Evolutionary conservation across 371 early-diverging fungal species (phyloP).

Genomic region (Mortierella sp.): DNA sequence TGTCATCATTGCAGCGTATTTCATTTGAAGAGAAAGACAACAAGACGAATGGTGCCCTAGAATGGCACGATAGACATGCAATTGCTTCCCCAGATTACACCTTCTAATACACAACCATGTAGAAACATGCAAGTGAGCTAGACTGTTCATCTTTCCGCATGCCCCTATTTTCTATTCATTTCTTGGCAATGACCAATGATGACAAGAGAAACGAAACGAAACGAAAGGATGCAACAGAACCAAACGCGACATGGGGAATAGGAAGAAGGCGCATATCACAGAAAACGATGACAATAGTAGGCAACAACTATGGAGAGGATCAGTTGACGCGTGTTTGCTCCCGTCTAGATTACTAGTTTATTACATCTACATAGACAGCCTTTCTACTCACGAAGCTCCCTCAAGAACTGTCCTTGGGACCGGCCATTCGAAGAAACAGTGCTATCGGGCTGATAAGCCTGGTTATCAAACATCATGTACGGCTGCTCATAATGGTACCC

Average conservation of each 20-base stretch:
- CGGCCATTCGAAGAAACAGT: not conserved
- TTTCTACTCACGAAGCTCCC: conserved; percentile 41
- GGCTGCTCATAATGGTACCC: not conserved
- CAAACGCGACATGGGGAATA: not conserved
- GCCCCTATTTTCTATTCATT: not conserved
- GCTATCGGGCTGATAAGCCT: not conserved
- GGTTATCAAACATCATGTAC: conserved; percentile 6
- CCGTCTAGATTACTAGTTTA: not conserved
- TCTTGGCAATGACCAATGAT: not conserved
- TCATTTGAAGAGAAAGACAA: not conserved
- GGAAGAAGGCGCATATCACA: too few relatives aligned
- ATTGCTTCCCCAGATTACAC: not conserved
- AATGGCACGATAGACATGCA: not conserved
- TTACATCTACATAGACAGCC: not conserved
- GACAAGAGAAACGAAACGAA: not conserved
- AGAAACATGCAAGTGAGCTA: not conserved
- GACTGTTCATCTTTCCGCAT: not conserved
- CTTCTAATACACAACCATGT: not conserved
- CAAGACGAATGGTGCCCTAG: not conserved
- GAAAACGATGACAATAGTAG: too few relatives aligned
- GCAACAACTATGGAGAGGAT: too few relatives aligned
- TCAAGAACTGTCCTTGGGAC: conserved; percentile 19
- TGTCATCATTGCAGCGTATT: conserved; percentile 5
- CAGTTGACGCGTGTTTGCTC: not conserved
- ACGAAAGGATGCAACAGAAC: not conserved